Evolutionary conservation across 768 basidiomycete species (phyloP).

Genomic region (Lactarius psammicola): DNA sequence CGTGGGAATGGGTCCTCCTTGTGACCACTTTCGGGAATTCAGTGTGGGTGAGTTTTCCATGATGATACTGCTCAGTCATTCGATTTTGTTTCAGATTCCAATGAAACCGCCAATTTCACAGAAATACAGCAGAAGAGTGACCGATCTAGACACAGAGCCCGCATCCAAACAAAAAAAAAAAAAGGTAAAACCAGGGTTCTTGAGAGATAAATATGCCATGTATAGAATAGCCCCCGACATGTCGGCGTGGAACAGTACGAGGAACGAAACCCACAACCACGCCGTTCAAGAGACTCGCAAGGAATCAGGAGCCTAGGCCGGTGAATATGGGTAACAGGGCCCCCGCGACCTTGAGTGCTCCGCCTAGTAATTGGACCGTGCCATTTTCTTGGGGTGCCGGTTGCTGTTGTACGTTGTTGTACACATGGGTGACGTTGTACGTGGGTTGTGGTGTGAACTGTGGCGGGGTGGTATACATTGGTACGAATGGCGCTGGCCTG

Average conservation of each 20-base stretch:
- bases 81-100: not conserved
- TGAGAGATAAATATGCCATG: not conserved
- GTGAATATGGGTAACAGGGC: not conserved
- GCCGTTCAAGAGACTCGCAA: not conserved
- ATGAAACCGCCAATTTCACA: not conserved
- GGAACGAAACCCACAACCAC: not conserved
- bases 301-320: not conserved
- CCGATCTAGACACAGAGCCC: not conserved
- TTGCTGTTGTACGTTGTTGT: not conserved
- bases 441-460: not conserved
- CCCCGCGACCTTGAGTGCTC: constrained; percentile 16
- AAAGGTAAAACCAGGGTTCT: not conserved
- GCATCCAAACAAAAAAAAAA: not conserved
- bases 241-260: not conserved
- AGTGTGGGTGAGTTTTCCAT: not conserved
- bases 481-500: not conserved
- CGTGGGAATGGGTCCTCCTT: not conserved
- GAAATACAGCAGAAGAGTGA: no score
- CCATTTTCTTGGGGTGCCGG: not conserved
- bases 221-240: not conserved
- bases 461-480: not conserved
- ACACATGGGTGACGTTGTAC: not conserved
- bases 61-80: not conserved
- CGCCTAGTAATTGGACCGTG: constrained; percentile 4
- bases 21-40: not conserved